Conservation (phyloP, 768 basidiomycete species). For the Suillus luteus region DNA sequence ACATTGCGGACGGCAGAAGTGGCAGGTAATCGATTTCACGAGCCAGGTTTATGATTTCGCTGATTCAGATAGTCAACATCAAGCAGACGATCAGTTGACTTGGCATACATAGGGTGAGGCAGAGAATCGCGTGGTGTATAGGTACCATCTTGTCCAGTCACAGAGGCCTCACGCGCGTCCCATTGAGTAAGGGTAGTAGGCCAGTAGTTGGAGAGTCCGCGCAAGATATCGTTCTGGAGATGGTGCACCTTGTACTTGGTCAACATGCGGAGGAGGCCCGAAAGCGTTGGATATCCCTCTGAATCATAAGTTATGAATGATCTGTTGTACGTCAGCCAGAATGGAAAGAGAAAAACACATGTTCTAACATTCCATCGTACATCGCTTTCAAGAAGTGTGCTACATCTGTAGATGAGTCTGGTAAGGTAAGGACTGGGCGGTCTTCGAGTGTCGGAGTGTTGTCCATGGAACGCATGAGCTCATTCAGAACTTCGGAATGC, state of each 20-base stretch:
- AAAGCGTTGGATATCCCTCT: slow-evolving; percentile 53
- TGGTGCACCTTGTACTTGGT: slow-evolving; percentile 64
- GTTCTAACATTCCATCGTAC: slow-evolving; percentile 70
- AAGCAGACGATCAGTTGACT: slow-evolving; percentile 6
- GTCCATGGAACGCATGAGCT: slow-evolving; percentile 39
- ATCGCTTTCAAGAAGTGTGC: slow-evolving; percentile 60
- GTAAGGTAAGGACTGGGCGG: slow-evolving; percentile 53
- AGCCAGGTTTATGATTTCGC: slow-evolving; percentile 68
- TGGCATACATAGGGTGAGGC: slow-evolving; percentile 70
- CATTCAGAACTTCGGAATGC: slow-evolving; percentile 56
- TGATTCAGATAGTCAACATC: slow-evolving; percentile 28
- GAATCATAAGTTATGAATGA: slow-evolving; percentile 49
- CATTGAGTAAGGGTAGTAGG: slow-evolving; percentile 62
- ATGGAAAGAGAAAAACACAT: slow-evolving; percentile 4
- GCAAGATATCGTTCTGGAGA: slow-evolving; percentile 59
- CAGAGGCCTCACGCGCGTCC: slow-evolving; percentile 66
- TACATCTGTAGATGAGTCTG: slow-evolving; percentile 59
- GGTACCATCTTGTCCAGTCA: slow-evolving; percentile 48
- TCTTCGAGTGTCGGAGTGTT: slow-evolving; percentile 46
- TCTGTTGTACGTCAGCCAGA: slow-evolving; percentile 33
- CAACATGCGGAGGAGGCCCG: slow-evolving; percentile 60
- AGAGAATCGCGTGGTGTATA: slow-evolving; percentile 57
- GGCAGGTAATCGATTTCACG: slow-evolving; percentile 54
- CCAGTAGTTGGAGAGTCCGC: slow-evolving; percentile 55
- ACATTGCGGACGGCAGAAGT: slow-evolving; percentile 75